Conservation (phyloP, 805 yeast species). For the Tetrapisispora iriomotensis region DNA sequence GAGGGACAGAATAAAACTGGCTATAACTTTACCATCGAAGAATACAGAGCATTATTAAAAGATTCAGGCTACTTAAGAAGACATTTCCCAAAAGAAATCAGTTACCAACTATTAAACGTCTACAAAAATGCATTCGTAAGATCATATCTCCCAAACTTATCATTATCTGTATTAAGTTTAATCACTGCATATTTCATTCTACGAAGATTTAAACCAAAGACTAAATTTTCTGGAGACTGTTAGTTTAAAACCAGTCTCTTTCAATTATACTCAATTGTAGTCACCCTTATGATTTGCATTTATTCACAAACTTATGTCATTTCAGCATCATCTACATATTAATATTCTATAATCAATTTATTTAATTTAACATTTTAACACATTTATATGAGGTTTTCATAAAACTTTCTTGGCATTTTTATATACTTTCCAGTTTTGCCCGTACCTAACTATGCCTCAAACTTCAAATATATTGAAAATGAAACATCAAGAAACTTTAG, state of each 20-base stretch:
- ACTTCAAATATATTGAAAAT: too few relatives aligned
- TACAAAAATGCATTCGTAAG: constrained; percentile 21
- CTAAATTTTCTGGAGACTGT: not conserved
- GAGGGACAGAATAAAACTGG: not conserved
- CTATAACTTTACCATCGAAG: constrained; percentile 12
- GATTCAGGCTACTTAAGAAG: constrained; percentile 25
- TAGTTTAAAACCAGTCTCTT: not conserved
- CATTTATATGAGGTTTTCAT: too few relatives aligned
- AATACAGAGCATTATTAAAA: constrained; percentile 16
- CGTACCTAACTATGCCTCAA: too few relatives aligned
- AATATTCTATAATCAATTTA: too few relatives aligned
- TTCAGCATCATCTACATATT: too few relatives aligned
- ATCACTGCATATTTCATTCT: constrained; percentile 10
- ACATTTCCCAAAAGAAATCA: constrained; percentile 13
- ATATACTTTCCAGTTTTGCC: too few relatives aligned
- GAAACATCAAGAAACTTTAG: too few relatives aligned
- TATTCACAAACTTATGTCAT: not conserved
- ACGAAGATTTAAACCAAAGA: constrained; percentile 4
- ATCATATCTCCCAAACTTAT: constrained; percentile 23
- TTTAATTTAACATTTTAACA: too few relatives aligned
- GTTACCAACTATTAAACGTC: constrained; percentile 13
- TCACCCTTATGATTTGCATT: not conserved
- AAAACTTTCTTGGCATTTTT: too few relatives aligned
- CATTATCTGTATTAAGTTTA: constrained; percentile 14
- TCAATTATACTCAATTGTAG: too few relatives aligned